Percentiles rank a stretch among this genome's conserved stretches.
Evolutionary conservation across 2,329 filamentous ascomycete genomes (phyloP).

Genomic region (Ascomycota sp.): DNA sequence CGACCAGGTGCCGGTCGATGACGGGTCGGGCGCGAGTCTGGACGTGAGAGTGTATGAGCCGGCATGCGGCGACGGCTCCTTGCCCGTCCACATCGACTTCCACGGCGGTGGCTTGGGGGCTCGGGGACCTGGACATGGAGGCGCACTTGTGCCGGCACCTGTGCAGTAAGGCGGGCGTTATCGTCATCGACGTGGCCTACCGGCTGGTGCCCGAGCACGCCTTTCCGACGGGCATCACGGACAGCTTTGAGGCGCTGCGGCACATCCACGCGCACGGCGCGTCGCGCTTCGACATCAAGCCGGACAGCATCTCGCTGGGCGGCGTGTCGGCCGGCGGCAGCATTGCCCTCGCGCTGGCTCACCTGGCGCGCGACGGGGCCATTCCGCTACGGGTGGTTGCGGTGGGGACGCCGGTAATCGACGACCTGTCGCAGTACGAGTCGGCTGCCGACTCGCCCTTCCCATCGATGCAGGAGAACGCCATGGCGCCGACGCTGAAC

Average conservation of each 20-base stretch:
- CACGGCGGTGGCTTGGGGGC: conserved; percentile 30
- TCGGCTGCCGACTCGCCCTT: conserved; percentile 17
- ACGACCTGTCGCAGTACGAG: conserved; percentile 17
- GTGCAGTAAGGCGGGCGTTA: conserved; percentile 19
- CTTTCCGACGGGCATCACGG: conserved; percentile 26
- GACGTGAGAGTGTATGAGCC: conserved; percentile 24
- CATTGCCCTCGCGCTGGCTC: conserved; percentile 16
- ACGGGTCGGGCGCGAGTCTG: conserved; percentile 7
- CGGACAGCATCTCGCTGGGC: conserved; percentile 19
- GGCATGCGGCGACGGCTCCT: conserved; percentile 13
- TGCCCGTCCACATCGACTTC: conserved; percentile 27
- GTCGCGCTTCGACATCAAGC: conserved; percentile 15
- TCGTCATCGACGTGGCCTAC: conserved; percentile 30
- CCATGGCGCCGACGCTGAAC: conserved; percentile 21
- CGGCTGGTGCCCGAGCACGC: conserved; percentile 27
- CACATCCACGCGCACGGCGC: conserved; percentile 16
- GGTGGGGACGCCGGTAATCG: conserved; percentile 19
- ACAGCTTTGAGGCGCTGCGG: conserved; percentile 24
- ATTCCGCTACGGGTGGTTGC: conserved; percentile 17
- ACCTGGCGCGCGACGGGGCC: conserved; percentile 18
- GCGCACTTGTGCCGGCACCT: conserved; percentile 26
- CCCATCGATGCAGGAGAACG: conserved; percentile 19
- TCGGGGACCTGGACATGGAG: conserved; percentile 29
- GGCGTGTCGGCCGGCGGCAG: conserved; percentile 24
- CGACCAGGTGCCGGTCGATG: conserved; percentile 11